Conservation (phyloP, 2,329 filamentous ascomycete genomes). For the Biscogniauxia sp. region DNA sequence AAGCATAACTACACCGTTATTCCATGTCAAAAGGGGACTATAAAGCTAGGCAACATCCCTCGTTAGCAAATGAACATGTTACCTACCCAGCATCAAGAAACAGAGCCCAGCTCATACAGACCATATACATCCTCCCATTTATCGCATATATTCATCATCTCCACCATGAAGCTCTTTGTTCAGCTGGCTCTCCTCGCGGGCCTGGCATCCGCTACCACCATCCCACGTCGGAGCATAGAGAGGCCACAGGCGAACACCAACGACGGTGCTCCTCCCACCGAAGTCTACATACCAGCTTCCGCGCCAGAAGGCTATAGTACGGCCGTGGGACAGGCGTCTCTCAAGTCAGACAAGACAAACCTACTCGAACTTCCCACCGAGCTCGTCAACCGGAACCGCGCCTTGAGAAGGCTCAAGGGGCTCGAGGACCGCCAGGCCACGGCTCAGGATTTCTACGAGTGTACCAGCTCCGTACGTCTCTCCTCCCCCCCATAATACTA, state of each 20-base stretch:
- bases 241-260: constrained; percentile 13
- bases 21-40: constrained; percentile 6
- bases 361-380: constrained; percentile 25
- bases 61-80: constrained; percentile 16
- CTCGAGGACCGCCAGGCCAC: constrained; percentile 13
- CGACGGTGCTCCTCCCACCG: background rate
- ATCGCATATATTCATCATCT: background rate
- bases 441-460: constrained; percentile 35
- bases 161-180: constrained; percentile 27
- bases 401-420: constrained; percentile 17
- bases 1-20: constrained; percentile 3
- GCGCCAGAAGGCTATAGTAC: constrained; percentile 22
- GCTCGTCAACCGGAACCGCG: constrained; percentile 14
- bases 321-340: constrained; percentile 17
- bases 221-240: constrained; percentile 15
- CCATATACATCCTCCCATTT: background rate
- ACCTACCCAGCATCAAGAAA: constrained; percentile 17
- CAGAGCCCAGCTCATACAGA: constrained; percentile 6
- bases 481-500: background rate
- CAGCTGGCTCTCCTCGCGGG: constrained; percentile 26
- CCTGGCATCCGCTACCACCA: constrained; percentile 21
- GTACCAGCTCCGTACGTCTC: constrained; percentile 30
- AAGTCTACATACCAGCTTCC: constrained; percentile 1
- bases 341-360: constrained; percentile 21
- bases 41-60: constrained; percentile 25